These are phyloP conservation scores for Acer negundo DNA, from an alignment of 345 rosid genomes.

Conservation along the genomic window DNA sequence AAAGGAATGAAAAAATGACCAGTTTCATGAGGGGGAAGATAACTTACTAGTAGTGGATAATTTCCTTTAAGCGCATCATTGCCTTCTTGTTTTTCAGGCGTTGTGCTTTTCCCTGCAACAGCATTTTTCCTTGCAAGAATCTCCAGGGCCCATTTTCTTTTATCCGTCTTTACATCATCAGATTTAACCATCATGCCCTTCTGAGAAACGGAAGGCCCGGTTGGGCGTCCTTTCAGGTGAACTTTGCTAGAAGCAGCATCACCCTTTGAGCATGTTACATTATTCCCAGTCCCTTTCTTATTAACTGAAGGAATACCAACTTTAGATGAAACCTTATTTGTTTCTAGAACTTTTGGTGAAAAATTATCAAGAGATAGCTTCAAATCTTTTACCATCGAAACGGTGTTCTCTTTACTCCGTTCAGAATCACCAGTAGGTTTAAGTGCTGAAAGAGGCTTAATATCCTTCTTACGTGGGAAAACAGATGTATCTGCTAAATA, in stretches of 20 bases:
- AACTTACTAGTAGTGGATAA: slow-evolving; percentile 81
- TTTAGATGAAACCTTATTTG: slow-evolving; percentile 41
- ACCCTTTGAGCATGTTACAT: slow-evolving; percentile 42
- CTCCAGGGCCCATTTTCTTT: slow-evolving; percentile 92
- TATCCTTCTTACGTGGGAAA: slow-evolving; percentile 82
- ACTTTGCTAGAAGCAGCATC: slow-evolving; percentile 37
- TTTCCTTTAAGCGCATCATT: slow-evolving; percentile 66
- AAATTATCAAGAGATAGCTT: slow-evolving; percentile 33
- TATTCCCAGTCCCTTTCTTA: slow-evolving; percentile 46
- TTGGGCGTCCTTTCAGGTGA: slow-evolving; percentile 33
- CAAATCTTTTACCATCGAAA: slow-evolving; percentile 35
- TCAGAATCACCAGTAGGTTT: slow-evolving; percentile 42
- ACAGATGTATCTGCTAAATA: slow-evolving; percentile 97
- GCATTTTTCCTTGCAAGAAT: slow-evolving; percentile 93
- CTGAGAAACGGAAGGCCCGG: slow-evolving; percentile 24
- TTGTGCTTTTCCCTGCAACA: slow-evolving; percentile 49
- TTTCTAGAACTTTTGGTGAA: slow-evolving; percentile 39
- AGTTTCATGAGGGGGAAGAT: background rate
- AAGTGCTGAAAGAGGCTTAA: slow-evolving; percentile 70
- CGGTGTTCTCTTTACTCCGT: slow-evolving; percentile 25
- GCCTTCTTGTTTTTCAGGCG: slow-evolving; percentile 57
- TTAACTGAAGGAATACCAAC: slow-evolving; percentile 32
- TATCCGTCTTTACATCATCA: slow-evolving; percentile 71
- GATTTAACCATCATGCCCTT: slow-evolving; percentile 43
- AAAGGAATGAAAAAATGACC: slow-evolving; percentile 3